Conservation (phyloP, 169 alveolate species). For the Eimeria zaria region DNA sequence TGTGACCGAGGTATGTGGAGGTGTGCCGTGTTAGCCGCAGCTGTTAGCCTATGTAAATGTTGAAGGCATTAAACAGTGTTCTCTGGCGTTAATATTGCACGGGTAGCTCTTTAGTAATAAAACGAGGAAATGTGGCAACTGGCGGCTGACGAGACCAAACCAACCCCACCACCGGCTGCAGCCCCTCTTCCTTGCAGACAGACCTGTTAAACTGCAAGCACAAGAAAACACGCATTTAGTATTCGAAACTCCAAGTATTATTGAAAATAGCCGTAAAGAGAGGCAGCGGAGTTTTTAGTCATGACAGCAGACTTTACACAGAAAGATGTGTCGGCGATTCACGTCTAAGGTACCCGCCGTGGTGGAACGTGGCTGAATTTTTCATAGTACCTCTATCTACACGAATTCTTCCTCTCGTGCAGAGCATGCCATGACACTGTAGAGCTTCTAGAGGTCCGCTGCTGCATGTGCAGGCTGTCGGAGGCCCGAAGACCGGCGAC, state of each 20-base stretch:
- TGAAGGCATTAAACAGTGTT: background rate
- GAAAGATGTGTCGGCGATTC: background rate
- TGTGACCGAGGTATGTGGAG: background rate
- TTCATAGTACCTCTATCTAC: background rate
- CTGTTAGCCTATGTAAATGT: background rate
- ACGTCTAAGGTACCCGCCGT: background rate
- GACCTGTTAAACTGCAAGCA: too few species aligned
- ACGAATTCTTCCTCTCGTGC: background rate
- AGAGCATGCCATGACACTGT: background rate
- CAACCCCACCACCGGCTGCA: constrained; percentile 56
- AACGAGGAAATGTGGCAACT: background rate
- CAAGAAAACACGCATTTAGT: background rate
- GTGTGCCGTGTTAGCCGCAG: background rate
- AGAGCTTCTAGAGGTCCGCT: background rate
- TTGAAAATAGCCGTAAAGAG: background rate
- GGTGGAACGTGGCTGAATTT: background rate
- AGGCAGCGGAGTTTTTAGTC: background rate
- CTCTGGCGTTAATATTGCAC: background rate
- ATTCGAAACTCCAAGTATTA: background rate
- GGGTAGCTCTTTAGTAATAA: background rate
- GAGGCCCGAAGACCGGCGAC: background rate
- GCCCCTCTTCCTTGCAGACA: background rate
- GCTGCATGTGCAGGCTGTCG: constrained; percentile 8
- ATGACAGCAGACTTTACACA: background rate
- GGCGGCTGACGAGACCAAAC: constrained; percentile 2